Conservation (phyloP, 1,139 yeast species). For the Hanseniaspora uvarum region DNA sequence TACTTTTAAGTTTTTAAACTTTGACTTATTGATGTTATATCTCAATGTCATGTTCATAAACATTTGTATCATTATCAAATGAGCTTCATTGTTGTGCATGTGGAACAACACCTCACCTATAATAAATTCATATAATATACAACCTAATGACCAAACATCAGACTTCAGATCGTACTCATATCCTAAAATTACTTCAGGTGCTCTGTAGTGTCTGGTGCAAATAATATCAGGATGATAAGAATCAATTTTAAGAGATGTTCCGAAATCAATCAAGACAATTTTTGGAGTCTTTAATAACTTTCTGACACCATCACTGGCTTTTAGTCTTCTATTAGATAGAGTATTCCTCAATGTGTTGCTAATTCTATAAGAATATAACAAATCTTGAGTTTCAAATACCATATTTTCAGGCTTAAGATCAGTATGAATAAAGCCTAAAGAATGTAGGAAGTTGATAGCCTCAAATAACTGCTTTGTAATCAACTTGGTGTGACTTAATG, state of each 20-base stretch:
- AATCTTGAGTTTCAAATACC: slow-evolving; percentile 52
- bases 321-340: slow-evolving; percentile 28
- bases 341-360: slow-evolving; percentile 22
- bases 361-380: slow-evolving; percentile 29
- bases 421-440: slow-evolving; percentile 80
- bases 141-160: slow-evolving; percentile 95
- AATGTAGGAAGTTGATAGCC: slow-evolving; percentile 83
- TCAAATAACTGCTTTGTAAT: slow-evolving; percentile 76
- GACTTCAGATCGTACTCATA: slow-evolving; percentile 88
- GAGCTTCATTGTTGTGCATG: slow-evolving; percentile 90
- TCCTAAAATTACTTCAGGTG: slow-evolving; percentile 91
- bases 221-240: slow-evolving; percentile 90
- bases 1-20: slow-evolving; percentile 3
- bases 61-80: slow-evolving; percentile 87
- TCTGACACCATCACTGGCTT: slow-evolving; percentile 30
- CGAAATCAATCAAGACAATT: slow-evolving; percentile 88
- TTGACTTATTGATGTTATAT: slow-evolving; percentile 5
- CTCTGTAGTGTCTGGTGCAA: slow-evolving; percentile 90
- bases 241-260: slow-evolving; percentile 85
- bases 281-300: slow-evolving; percentile 64
- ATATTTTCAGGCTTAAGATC: slow-evolving; percentile 92
- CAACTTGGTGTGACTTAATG: slow-evolving; percentile 72
- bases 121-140: slow-evolving; percentile 79
- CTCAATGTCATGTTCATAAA: slow-evolving; percentile 40
- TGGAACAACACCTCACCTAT: slow-evolving; percentile 95